Evolutionary conservation across 2,329 filamentous ascomycete species (phyloP).

Genomic region (Penicillium sp.): DNA sequence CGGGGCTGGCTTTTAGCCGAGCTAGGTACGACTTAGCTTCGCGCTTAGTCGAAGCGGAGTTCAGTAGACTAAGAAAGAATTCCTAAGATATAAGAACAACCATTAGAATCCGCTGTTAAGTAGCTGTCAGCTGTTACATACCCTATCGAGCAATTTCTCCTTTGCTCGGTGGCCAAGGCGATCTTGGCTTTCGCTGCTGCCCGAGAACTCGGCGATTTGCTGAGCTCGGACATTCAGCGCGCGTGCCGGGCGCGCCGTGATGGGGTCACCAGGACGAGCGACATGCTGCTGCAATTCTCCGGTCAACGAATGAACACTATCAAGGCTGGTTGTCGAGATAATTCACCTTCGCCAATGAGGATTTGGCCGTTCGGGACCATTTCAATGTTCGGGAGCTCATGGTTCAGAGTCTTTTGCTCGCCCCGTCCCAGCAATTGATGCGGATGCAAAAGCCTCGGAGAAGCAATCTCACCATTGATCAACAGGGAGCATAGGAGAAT

Average conservation of each 20-base stretch:
- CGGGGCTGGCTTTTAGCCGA: constrained; percentile 63
- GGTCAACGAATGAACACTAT: constrained; percentile 9
- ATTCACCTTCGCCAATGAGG: constrained; percentile 31
- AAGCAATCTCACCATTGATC: constrained; percentile 9
- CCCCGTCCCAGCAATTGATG: neutral
- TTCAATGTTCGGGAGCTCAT: constrained; percentile 39
- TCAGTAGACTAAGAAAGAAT: constrained; percentile 80
- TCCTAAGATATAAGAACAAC: constrained; percentile 55
- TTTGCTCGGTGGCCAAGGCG: constrained; percentile 42
- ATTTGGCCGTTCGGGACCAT: constrained; percentile 33
- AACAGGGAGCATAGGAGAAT: constrained; percentile 11
- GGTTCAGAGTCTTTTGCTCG: constrained; percentile 18
- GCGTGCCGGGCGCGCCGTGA: constrained; percentile 10
- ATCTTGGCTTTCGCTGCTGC: constrained; percentile 27
- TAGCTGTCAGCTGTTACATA: constrained; percentile 15
- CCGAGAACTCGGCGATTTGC: constrained; percentile 35
- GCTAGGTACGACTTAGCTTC: constrained; percentile 91
- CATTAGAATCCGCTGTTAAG: neutral
- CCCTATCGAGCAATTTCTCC: constrained; percentile 47
- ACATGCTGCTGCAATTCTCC: constrained; percentile 21
- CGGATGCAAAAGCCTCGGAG: neutral
- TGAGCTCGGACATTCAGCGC: constrained; percentile 22
- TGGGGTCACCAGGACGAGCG: constrained; percentile 16
- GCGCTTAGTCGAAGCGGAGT: constrained; percentile 84
- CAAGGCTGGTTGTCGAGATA: neutral